Base-by-base conservation (phyloP, 1,284 basidiomycete genomes). In the Volvariella volvacea region DNA sequence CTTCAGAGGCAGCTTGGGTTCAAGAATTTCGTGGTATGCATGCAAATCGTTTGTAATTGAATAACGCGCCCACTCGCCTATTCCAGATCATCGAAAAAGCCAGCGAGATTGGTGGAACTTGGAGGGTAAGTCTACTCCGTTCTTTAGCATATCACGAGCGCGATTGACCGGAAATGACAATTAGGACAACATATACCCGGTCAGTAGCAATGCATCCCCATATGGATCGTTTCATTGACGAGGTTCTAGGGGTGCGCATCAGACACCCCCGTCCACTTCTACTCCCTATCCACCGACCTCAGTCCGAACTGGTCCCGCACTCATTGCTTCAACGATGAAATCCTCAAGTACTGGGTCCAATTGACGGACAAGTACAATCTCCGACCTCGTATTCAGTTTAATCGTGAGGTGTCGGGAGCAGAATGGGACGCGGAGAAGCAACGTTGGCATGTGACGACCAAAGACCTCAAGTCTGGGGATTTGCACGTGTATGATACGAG, bases 391-490 rank as follows among this genome's bases (percentile, higher is more conserved):
- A 55, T 61, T 25, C 22, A 45, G n/a, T 60, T 64, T 56, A 57
- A 70, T 46, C 62, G 60, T 1, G 46, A 57, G 10, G 69, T 76
- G 7, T 45, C 55, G 15, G 56, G 53, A 1, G 70, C 67, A 0
- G 54, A 59, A 14, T 78, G 76, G 75, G 61, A 70, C 48, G 44
- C 47, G 3, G 39, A 41, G 0, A 43, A 50, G 1, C 60, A 69
- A 22, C 6, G 48, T 1, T 76, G 70, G 44, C 47, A 55, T 14
- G 52, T 76, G 41, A 50, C 48, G 2, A 56, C 65, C 3, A 52
- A 63, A 34, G 57, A 67, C 33, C 40, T 56, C 1, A 25, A 44
- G 2, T 61, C 63, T 1, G 58, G 59, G 6, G 50, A 53, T 33
- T 49, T 39, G 15, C 48, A 34, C 1, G 47, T 43, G 12, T 50